Conservation (phyloP, 1,284 basidiomycete genomes). For the Lignosus rhinocerotis region DNA sequence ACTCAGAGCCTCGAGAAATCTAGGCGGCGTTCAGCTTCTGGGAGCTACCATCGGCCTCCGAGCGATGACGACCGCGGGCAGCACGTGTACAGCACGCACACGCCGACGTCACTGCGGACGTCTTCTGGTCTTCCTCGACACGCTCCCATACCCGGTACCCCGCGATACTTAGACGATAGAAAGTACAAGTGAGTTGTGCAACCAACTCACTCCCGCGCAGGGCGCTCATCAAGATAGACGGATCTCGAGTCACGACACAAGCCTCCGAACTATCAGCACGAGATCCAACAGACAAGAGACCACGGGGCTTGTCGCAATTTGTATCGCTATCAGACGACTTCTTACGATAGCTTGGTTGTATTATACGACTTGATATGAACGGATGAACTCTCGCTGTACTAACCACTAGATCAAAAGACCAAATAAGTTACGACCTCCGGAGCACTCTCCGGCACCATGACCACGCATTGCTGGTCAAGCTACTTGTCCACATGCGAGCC, state of each 20-base stretch:
- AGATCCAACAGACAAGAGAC: not conserved
- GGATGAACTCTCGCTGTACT: not conserved
- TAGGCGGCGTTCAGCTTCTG: not conserved
- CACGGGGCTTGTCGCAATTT: conserved; percentile 4
- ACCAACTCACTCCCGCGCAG: not conserved
- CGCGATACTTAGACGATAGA: not conserved
- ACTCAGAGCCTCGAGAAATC: conserved; percentile 1
- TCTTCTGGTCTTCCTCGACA: not conserved
- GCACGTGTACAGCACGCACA: not conserved
- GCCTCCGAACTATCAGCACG: not conserved
- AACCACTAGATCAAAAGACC: not conserved
- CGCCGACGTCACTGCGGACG: conserved; percentile 2
- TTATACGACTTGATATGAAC: conserved; percentile 13
- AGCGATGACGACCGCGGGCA: conserved; percentile 2
- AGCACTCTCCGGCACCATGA: conserved; percentile 44
- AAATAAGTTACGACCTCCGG: conserved; percentile 33
- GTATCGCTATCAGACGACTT: conserved; percentile 9
- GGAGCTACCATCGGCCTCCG: not conserved
- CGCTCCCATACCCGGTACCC: not conserved
- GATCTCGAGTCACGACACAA: not conserved
- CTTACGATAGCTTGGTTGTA: conserved; percentile 12
- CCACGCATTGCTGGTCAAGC: conserved; percentile 37
- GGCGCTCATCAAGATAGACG: not conserved
- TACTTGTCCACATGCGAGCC: conserved; percentile 55
- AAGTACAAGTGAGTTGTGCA: not conserved